These are phyloP conservation scores for Colletotrichum lupini DNA, from an alignment of 2,329 filamentous ascomycete species.

Conservation along the genomic window DNA sequence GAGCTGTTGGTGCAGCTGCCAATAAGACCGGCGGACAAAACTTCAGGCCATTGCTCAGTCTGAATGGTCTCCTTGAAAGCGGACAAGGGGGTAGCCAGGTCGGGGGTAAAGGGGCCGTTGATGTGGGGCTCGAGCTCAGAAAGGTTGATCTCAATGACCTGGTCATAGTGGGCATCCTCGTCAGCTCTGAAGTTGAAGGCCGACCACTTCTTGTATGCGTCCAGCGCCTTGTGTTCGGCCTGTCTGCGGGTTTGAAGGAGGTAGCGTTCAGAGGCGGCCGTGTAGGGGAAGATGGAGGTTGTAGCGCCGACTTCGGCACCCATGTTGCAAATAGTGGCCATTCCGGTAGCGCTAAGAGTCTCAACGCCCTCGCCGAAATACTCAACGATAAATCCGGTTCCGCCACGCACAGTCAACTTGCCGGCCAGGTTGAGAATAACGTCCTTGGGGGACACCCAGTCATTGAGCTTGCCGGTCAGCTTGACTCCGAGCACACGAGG, in stretches of 20 bases:
- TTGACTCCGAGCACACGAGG: conserved; percentile 89
- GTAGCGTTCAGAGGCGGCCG: conserved; percentile 84
- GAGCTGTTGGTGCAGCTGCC: conserved; percentile 99
- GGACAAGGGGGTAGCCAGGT: conserved; percentile 92
- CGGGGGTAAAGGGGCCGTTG: conserved; percentile 96
- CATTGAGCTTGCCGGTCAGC: conserved; percentile 83
- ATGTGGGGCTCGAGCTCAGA: conserved; percentile 93
- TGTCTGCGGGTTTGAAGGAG: conserved; percentile 84
- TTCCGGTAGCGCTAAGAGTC: conserved; percentile 89
- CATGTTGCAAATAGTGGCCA: conserved; percentile 94
- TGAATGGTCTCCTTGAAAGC: conserved; percentile 87
- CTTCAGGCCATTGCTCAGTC: conserved; percentile 89
- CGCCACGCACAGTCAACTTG: conserved; percentile 89
- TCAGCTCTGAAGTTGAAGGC: conserved; percentile 74
- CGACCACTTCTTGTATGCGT: conserved; percentile 34
- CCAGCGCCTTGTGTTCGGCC: conserved; percentile 39
- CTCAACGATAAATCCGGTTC: conserved; percentile 94
- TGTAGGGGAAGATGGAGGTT: conserved; percentile 95
- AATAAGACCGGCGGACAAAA: conserved; percentile 92
- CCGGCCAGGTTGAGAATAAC: conserved; percentile 92
- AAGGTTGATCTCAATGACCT: conserved; percentile 90
- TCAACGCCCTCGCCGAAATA: conserved; percentile 93
- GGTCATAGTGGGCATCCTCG: conserved; percentile 85
- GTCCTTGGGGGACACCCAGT: conserved; percentile 96
- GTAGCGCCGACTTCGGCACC: conserved; percentile 93